Conservation (phyloP, 371 early-diverging fungal species). For the Syncephalastrum sp. region DNA sequence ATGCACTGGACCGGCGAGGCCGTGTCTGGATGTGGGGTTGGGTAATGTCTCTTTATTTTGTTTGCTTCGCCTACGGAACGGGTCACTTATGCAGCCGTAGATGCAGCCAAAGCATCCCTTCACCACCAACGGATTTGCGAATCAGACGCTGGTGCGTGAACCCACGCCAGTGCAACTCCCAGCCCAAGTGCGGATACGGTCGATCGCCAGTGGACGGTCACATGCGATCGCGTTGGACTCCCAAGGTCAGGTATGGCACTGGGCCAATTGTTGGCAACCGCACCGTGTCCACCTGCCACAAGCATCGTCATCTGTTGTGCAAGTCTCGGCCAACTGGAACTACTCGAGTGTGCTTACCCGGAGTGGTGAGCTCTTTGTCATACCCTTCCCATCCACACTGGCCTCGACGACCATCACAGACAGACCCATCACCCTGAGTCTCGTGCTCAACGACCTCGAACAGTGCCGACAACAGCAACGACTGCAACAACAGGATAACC, state of each 20-base stretch:
- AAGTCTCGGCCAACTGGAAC: conserved; percentile 35
- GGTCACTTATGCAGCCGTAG: conserved; percentile 1
- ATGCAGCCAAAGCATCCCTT: conserved; percentile 7
- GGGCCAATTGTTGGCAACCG: conserved; percentile 26
- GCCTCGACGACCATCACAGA: too few relatives aligned
- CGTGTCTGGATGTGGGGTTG: conserved; percentile 45
- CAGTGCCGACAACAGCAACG: too few relatives aligned
- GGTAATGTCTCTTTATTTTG: conserved; percentile 15
- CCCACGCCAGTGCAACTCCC: conserved; percentile 14
- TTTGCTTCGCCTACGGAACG: not conserved
- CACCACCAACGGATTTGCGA: not conserved
- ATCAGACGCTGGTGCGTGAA: conserved; percentile 4
- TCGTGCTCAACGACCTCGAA: not conserved
- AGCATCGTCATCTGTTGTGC: conserved; percentile 12
- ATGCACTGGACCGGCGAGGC: conserved; percentile 39
- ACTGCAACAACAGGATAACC: too few relatives aligned
- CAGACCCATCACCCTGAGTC: too few relatives aligned
- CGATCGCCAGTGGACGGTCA: conserved; percentile 24
- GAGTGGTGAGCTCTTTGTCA: conserved; percentile 21
- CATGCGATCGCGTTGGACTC: conserved; percentile 37
- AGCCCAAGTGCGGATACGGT: conserved; percentile 6
- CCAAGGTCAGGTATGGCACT: conserved; percentile 33
- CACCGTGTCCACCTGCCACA: conserved; percentile 15
- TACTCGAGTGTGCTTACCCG: conserved; percentile 29
- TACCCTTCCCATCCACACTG: conserved; percentile 22